A percentile compares a stretch with the other conserved stretches of the same genome.
Evolutionary conservation across 768 basidiomycete species (phyloP).

Genomic region (Termitomyces sp.): DNA sequence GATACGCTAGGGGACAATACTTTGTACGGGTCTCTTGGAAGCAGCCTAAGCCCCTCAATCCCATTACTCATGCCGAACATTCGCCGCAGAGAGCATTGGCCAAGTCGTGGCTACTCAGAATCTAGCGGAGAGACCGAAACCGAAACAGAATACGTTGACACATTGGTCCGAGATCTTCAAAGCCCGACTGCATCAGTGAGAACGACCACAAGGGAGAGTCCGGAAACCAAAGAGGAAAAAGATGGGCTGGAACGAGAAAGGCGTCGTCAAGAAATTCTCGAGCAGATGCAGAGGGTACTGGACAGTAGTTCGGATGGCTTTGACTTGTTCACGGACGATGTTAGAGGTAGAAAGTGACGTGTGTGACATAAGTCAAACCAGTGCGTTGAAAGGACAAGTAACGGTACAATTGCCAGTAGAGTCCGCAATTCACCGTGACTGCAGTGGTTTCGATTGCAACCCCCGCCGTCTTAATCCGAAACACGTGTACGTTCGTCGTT

Average conservation of each 20-base stretch:
- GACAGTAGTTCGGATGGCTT: neutral
- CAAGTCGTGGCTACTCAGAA: neutral
- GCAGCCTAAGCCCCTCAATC: neutral
- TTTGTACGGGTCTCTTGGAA: neutral
- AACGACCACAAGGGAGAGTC: neutral
- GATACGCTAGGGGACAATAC: neutral
- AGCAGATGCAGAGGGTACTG: neutral
- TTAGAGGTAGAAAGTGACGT: neutral
- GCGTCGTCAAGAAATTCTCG: neutral
- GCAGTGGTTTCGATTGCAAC: too few species aligned
- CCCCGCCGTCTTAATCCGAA: too few species aligned
- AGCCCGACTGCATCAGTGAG: neutral
- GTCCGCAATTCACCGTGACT: too few species aligned
- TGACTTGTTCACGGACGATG: neutral
- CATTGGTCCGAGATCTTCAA: neutral
- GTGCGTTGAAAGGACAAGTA: too few species aligned
- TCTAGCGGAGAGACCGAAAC: neutral
- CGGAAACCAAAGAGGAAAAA: neutral
- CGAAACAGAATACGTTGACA: too few species aligned
- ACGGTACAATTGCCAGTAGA: too few species aligned
- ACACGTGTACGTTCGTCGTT: too few species aligned
- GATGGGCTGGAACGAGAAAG: neutral
- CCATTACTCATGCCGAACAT: too few species aligned
- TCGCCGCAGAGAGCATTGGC: neutral
- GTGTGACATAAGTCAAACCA: neutral